Evolutionary conservation across 805 yeast genomes (phyloP).

Genomic region (Metschnikowia rubicola): DNA sequence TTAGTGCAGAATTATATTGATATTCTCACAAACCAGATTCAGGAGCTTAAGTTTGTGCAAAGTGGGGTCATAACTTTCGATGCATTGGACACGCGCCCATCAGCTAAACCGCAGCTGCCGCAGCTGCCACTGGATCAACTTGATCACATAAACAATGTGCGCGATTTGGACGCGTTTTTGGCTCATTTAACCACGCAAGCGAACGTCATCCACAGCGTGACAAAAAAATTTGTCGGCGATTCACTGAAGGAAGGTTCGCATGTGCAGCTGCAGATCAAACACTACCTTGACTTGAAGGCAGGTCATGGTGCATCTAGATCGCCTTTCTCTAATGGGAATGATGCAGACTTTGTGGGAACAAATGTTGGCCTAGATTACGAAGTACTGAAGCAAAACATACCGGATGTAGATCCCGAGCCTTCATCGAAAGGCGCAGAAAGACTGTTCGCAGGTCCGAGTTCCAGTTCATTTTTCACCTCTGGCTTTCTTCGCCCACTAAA

Average conservation of each 20-base stretch:
- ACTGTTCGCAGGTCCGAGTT: neutral
- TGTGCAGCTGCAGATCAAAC: constrained; percentile 19
- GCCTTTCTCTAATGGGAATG: neutral
- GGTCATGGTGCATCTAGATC: constrained; percentile 3
- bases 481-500: constrained; percentile 18
- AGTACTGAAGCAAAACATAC: neutral
- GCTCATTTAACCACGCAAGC: constrained; percentile 36
- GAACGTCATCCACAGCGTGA: constrained; percentile 37
- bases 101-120: constrained; percentile 6
- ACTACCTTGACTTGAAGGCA: constrained; percentile 21
- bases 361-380: too few species aligned
- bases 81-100: constrained; percentile 26
- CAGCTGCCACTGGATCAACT: constrained; percentile 28
- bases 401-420: neutral
- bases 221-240: constrained; percentile 24
- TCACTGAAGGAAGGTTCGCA: constrained; percentile 12
- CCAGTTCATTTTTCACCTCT: constrained; percentile 14
- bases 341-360: neutral
- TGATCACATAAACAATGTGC: constrained; percentile 37
- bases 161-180: constrained; percentile 39
- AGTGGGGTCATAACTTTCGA: constrained; percentile 43
- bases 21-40: constrained; percentile 39
- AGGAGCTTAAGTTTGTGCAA: constrained; percentile 40
- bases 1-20: constrained; percentile 41
- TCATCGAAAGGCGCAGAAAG: neutral